These are phyloP conservation scores for Aspergillus incahuasiensis DNA, from an alignment of 495 filamentous ascomycete genomes.

Conservation along the genomic window DNA sequence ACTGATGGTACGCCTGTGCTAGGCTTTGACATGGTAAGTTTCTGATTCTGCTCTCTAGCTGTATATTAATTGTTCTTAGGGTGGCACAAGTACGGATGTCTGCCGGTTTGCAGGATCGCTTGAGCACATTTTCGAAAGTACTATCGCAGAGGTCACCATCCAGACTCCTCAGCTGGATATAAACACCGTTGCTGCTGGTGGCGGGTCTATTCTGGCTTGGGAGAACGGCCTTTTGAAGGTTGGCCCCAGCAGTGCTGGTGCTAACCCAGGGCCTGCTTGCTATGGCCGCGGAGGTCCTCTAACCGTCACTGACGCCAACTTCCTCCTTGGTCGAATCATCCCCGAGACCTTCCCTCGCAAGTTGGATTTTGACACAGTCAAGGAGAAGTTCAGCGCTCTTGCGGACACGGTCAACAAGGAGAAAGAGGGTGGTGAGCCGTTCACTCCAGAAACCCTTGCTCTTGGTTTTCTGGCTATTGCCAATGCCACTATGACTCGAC, in stretches of 20 bases:
- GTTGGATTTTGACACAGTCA: constrained; percentile 69
- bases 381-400: constrained; percentile 65
- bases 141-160: constrained; percentile 85
- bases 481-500: constrained; percentile 93
- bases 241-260: constrained; percentile 80
- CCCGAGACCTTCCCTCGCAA: constrained; percentile 80
- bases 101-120: constrained; percentile 80
- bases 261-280: constrained; percentile 84
- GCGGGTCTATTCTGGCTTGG: constrained; percentile 80
- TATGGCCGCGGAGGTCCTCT: constrained; percentile 86
- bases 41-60: background rate
- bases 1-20: constrained; percentile 78
- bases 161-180: constrained; percentile 90
- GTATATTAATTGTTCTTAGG: background rate
- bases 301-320: constrained; percentile 86
- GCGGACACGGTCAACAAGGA: constrained; percentile 69
- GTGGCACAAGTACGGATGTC: constrained; percentile 89
- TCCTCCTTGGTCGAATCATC: constrained; percentile 74
- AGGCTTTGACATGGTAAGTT: constrained; percentile 78
- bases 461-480: constrained; percentile 79
- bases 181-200: constrained; percentile 89
- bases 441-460: constrained; percentile 75
- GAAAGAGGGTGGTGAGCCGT: constrained; percentile 27
- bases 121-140: constrained; percentile 92
- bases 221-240: constrained; percentile 84